Base-by-base conservation (phyloP, 495 filamentous ascomycete genomes). In the Penicillium robsamsonii region DNA sequence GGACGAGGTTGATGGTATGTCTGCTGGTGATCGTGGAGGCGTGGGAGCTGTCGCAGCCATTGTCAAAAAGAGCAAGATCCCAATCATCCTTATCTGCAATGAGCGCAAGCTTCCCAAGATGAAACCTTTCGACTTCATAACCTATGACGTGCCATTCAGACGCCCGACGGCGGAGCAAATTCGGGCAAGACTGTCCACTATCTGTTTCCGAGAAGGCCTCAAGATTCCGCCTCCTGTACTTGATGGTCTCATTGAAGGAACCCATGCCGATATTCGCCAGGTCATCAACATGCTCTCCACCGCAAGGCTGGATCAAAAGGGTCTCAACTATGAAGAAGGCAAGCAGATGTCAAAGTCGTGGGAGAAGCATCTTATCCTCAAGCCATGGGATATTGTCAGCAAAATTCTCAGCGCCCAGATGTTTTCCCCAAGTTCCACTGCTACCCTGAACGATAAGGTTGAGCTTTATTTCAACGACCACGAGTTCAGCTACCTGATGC, bases 1-100 rank as follows among this genome's bases (percentile, higher is more conserved):
- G 95, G 94, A 99, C 63, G 94, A 99, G 71, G 94, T 99, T 6
- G 94, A 99, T 65, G 94, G 94, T 33, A 99, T 99, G 94, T 96
- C 92, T 45, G 92, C 92, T 41, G 94, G 94, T 62, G 94, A 99
- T 69, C 85, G 94, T 42, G 94, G 94, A 60, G 94, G 94, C 67
- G 95, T 99, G 40, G 94, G 92, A 20, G 93, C 95, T 31, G 79
- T 99, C 37, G 93, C 94, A 46, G 87, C 91, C 46, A 84, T 97
- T 42, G 96, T 92, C 75, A 96, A 88, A 75, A 97, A 95, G 78
- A 91, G 91, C 0, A 87, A 91, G 60, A 87, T 99, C 29, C 94
- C 94, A 1, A 88, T 99, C 60, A 97, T 99, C 57, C 79, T 97
- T 33, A 96, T 99, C 62, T 99, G 95, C 79, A 99, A 99, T 65